These are phyloP conservation scores for Xylariomycetidae sp. DNA, from an alignment of 2,329 filamentous ascomycete species.

Conservation along the genomic window DNA sequence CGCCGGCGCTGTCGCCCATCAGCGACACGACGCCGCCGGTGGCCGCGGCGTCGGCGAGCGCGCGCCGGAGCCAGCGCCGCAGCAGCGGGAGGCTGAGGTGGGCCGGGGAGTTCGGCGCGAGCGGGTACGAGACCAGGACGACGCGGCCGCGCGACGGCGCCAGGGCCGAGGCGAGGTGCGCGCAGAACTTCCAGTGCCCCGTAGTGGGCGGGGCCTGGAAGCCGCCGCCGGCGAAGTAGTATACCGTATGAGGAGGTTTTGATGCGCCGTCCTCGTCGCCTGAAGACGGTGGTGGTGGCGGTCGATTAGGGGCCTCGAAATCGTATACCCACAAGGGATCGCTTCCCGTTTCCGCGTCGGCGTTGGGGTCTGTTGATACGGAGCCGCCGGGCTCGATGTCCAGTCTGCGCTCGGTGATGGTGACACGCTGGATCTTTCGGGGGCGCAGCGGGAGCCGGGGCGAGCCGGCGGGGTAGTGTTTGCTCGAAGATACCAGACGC, in stretches of 20 bases:
- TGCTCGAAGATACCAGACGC: slow-evolving; percentile 9
- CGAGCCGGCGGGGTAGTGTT: slow-evolving; percentile 10
- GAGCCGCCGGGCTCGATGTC: background rate
- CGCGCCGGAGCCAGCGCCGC: slow-evolving; percentile 35
- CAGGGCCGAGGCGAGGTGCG: slow-evolving; percentile 38
- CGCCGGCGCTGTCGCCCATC: slow-evolving; percentile 52
- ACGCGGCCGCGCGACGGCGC: slow-evolving; percentile 31
- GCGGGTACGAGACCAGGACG: slow-evolving; percentile 46
- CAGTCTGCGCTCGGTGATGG: slow-evolving; percentile 11
- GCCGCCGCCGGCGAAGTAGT: slow-evolving; percentile 53
- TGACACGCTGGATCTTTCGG: slow-evolving; percentile 2
- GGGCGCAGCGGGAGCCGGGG: slow-evolving; percentile 9
- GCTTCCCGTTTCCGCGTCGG: background rate
- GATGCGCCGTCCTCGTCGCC: background rate
- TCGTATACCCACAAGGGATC: slow-evolving; percentile 15
- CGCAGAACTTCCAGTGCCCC: slow-evolving; percentile 48
- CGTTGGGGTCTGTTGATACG: background rate
- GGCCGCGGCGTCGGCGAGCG: slow-evolving; percentile 34
- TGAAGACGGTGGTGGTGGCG: background rate
- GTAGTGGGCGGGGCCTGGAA: slow-evolving; percentile 47
- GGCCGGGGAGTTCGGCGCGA: slow-evolving; percentile 50
- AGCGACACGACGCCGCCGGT: slow-evolving; percentile 40
- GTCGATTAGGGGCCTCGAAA: slow-evolving; percentile 6
- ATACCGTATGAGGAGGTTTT: slow-evolving; percentile 25
- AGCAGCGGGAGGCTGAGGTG: slow-evolving; percentile 42